Base-by-base conservation (phyloP, 1,284 basidiomycete genomes). In the Fomitopsis betulina region DNA sequence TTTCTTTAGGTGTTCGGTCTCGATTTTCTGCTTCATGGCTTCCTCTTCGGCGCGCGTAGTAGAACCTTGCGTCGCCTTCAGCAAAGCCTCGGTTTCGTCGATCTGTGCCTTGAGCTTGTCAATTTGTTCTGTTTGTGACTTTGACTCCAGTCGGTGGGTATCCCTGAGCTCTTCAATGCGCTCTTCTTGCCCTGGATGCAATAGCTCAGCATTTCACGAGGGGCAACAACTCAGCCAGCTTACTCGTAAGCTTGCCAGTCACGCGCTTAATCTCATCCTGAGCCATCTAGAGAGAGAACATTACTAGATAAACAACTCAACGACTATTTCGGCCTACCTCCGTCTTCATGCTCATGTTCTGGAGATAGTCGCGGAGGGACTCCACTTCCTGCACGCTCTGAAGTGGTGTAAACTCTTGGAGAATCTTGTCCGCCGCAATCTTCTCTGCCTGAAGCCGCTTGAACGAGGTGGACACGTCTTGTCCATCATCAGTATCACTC, bases 141-240 rank as follows among this genome's bases (percentile, higher is more conserved):
- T 73, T 10, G 83, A 84, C 73, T 95, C 93, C 8, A 91, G 78
- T 37, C 79, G 82, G 68, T 95, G 93, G 3, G 85, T 93, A 62
- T 93, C 90, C 51, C 85, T 85, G 0, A 96, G 76, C 70, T 96
- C 93, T 62, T 92, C 88, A 21, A 93, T 82, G 2, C 88, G 87
- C 54, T 85, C 86, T 56, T 93, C 92, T 74, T 95, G 93, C 32
- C 85, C 94, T 57, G 27, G 8, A 30, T 8, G 95, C 65, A 35
- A 40, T n/a, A 19, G 54, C 50, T 60, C 53, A 53, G 9, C 23
- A 23, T 32, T 10, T 5, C 10, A 25, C 15, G 15, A 15, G 27
- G 15, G 19, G 38, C 42, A 49, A 19, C n/a, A 35, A 23, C 53
- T 12, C 27, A 17, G 15, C 3, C 57, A 33, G 73, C 84, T 68